Base-by-base conservation (phyloP, 495 filamentous ascomycete genomes). In the Penicillium steckii region DNA sequence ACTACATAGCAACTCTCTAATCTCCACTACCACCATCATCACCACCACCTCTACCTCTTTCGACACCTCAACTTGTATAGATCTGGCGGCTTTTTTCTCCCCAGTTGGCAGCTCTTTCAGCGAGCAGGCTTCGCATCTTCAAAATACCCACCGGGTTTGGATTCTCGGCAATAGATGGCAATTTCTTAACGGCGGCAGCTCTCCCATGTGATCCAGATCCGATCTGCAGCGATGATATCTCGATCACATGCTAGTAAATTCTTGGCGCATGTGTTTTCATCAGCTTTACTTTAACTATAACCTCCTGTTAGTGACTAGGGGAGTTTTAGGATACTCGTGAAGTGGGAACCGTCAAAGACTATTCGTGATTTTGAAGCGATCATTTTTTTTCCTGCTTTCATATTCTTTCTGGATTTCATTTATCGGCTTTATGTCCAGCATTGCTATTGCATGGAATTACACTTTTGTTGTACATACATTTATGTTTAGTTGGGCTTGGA, bases 1-100 rank as follows among this genome's bases (percentile, higher is more conserved):
- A 48, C 48, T 12, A 27, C 38, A 10, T 33, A 37, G n/a, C 33
- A 37, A 37, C 33, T 15, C n/a, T n/a, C 12, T 37, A 37, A 37
- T 37, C 33, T 18, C 32, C 26, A 55, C 33, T 60, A 53, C 32
- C 46, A n/a, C n/a, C n/a, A n/a, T n/a, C n/a, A n/a, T n/a, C n/a
- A n/a, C 47, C 52, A 45, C 30, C 24, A 22, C 22, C n/a, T 5
- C 15, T 47, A 15, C n/a, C 32, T 15, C 29, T 7, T 33, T 23
- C 12, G n/a, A n/a, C n/a, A 40, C 40, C 32, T 24, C 26, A 25
- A 29, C 35, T 38, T 40, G 15, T 22, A 44, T 46, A 44, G 24
- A 45, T 27, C 43, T 6, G 30, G 18, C 18, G n/a, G 18, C 18
- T 22, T 3, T 2, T 22, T 41, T 10, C 18, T 19, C 23, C 38